Evolutionary conservation across 495 filamentous ascomycete genomes (phyloP), one percentile per base, ranked within the genome.

Genomic region (Jackrogersella multiformis): DNA sequence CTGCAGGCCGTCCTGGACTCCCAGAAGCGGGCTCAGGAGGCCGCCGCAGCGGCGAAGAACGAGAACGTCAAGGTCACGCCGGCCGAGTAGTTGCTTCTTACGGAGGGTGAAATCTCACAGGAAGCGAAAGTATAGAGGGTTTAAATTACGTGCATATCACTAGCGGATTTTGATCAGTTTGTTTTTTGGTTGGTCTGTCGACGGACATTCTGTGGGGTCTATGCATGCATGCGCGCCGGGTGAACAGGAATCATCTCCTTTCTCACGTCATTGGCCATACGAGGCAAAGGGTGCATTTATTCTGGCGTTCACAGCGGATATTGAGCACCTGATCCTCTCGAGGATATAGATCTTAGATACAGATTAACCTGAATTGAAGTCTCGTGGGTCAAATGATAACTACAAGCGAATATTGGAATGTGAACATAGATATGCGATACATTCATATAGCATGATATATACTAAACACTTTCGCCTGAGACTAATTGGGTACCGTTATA

Each of bases 1-100:
- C 74, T 84, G 53, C 76, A 80, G 63, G 80, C 79, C 12, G 80
- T 82, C 20, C 48, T 82, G 8, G 81, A 82, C 62, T 82, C 80
- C 7, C 80, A 80, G 64, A 77, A 78, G 70, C 46, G 54, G n/a
- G 79, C 78, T 5, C 60, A 79, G 51, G 80, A 82, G 42, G 78
- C 76, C 0, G 74, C 70, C 1, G 71, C 63, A 5, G 76, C 72
- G 8, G 63, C 74, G 66, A 65, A 74, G 70, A 72, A 55, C 13
- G 54, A 39, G 15, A 64, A 65, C 15, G 63, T 61, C 2, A 64
- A 48, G 4, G 66, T 46, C 9, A 54, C 68, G 18, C 39, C 53
- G 4, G 54, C 68, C 0, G 68, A 71, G 59, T 67, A 57, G 54
- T 36, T 10, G 7, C 0, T 1, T 10, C 16, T 39, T 13, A 4